Evolutionary conservation across 495 filamentous ascomycete species (phyloP).

Genomic region (Penicillium cataractarum): DNA sequence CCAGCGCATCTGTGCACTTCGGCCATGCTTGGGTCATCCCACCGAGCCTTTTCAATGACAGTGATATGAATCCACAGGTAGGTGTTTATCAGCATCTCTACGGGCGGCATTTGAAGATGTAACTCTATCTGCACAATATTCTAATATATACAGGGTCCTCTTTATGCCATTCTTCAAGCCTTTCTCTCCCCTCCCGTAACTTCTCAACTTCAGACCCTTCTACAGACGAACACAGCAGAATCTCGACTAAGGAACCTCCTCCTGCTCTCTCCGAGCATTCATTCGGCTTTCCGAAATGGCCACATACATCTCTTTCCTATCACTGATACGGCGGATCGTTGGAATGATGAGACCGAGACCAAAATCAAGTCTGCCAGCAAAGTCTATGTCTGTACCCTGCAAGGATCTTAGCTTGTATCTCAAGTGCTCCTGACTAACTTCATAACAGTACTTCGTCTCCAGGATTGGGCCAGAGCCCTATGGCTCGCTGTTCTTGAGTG

Average conservation of each 20-base stretch:
- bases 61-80: neutral
- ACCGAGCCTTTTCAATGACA: neutral
- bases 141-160: neutral
- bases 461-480: neutral
- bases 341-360: neutral
- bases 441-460: neutral
- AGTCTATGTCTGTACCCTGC: neutral
- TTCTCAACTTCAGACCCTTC: neutral
- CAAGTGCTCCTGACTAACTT: neutral
- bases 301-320: neutral
- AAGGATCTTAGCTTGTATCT: neutral
- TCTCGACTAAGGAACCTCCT: neutral
- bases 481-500: neutral
- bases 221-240: neutral
- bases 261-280: neutral
- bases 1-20: neutral
- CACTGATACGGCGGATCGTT: neutral
- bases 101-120: neutral
- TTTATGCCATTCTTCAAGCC: neutral
- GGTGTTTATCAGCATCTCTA: neutral
- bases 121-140: neutral
- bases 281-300: neutral
- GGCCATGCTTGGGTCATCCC: neutral
- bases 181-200: neutral
- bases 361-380: neutral